Evolutionary conservation across 495 filamentous ascomycete species (phyloP).

Genomic region (Aspergillus carlsbadensis): DNA sequence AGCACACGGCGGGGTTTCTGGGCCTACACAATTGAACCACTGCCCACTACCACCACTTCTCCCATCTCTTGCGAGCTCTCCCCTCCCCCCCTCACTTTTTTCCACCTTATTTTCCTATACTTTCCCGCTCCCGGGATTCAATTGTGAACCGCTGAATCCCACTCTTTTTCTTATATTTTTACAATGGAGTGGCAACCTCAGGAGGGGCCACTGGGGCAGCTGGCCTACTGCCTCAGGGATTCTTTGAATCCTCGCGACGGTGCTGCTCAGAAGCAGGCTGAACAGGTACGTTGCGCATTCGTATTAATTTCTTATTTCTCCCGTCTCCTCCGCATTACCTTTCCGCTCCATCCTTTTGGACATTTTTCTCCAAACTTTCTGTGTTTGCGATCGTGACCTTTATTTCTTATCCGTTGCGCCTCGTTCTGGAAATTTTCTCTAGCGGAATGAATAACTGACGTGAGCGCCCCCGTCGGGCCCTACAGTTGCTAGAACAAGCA

Average conservation of each 20-base stretch:
- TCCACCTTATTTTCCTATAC: neutral
- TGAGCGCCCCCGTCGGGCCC: constrained; percentile 7
- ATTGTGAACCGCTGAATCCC: constrained; percentile 8
- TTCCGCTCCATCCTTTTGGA: neutral
- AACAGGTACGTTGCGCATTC: constrained; percentile 36
- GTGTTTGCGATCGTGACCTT: constrained; percentile 1
- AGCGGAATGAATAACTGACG: constrained; percentile 26
- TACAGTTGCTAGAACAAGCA: constrained; percentile 90
- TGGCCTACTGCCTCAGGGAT: constrained; percentile 85
- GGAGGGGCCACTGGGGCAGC: constrained; percentile 79
- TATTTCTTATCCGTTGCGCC: neutral
- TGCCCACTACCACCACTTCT: constrained; percentile 11
- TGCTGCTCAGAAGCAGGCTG: constrained; percentile 77
- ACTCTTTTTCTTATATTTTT: constrained; percentile 15
- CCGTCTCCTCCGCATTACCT: neutral
- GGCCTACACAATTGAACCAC: constrained; percentile 15
- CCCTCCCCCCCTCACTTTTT: neutral
- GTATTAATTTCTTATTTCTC: constrained; percentile 15
- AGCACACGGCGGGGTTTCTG: constrained; percentile 18
- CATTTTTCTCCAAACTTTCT: neutral
- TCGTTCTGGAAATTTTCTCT: constrained; percentile 2
- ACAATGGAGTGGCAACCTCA: constrained; percentile 92
- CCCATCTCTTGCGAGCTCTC: constrained; percentile 6
- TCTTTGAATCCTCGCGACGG: constrained; percentile 82
- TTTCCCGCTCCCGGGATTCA: constrained; percentile 29